Evolutionary conservation across 1,139 yeast genomes (phyloP).

Genomic region (Taphrina flavorubra): DNA sequence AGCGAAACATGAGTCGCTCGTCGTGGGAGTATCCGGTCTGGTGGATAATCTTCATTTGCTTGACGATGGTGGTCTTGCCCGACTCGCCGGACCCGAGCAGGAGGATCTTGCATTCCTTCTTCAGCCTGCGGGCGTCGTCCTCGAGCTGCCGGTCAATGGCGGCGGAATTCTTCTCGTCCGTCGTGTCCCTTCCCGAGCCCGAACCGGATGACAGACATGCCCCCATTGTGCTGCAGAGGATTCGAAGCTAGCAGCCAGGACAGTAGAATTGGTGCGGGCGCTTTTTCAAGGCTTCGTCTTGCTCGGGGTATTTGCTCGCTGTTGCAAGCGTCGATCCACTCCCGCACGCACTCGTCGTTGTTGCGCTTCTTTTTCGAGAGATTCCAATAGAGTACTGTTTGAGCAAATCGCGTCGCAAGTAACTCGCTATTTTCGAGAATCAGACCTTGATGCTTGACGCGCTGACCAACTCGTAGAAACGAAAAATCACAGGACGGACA

Average conservation of each 20-base stretch:
- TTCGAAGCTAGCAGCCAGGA: neutral
- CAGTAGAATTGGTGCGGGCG: neutral
- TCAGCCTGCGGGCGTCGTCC: conserved; percentile 46
- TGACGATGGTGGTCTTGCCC: conserved; percentile 92
- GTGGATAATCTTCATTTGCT: conserved; percentile 85
- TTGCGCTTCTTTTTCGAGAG: no score
- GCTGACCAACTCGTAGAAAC: no score
- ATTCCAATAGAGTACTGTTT: no score
- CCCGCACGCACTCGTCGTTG: no score
- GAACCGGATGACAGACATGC: conserved; percentile 28
- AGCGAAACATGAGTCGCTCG: conserved; percentile 80
- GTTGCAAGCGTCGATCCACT: no score
- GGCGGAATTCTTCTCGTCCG: conserved; percentile 32
- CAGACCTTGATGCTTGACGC: no score
- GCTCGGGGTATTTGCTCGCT: no score
- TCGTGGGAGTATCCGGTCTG: conserved; percentile 81
- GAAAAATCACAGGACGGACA: no score
- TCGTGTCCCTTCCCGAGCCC: conserved; percentile 17
- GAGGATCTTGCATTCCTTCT: conserved; percentile 62
- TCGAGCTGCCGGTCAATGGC: conserved; percentile 45
- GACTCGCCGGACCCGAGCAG: conserved; percentile 92
- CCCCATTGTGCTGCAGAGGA: conserved; percentile 22
- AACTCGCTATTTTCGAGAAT: no score
- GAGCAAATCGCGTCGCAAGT: no score
- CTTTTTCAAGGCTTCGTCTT: no score